A percentile compares a stretch with the other conserved stretches of the same genome.
Evolutionary conservation across 192 early-diverging fungal genomes (phyloP).

Genomic region (Backusella tarrabulga): DNA sequence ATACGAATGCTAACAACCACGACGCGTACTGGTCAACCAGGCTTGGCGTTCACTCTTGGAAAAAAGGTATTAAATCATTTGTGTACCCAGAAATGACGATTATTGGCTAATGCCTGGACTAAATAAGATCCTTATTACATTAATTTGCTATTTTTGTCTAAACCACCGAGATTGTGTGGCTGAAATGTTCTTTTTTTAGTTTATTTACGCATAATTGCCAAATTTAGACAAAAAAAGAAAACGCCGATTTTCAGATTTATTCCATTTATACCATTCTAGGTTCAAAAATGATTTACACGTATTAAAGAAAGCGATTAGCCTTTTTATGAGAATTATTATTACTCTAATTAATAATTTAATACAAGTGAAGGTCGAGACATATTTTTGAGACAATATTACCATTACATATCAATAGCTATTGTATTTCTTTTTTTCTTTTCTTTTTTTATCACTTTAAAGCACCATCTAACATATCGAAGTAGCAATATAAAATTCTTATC

Average conservation of each 20-base stretch:
- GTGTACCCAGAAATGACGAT: neutral
- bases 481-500: neutral
- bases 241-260: neutral
- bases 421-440: neutral
- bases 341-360: neutral
- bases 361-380: neutral
- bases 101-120: neutral
- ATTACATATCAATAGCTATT: neutral
- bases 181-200: constrained; percentile 5
- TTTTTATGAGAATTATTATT: neutral
- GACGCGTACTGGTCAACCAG: neutral
- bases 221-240: neutral
- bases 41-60: neutral
- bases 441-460: neutral
- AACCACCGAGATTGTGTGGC: neutral
- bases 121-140: neutral
- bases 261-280: neutral
- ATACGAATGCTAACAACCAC: neutral
- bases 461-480: too few relatives aligned
- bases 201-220: neutral
- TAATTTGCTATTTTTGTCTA: constrained; percentile 1
- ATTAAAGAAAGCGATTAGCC: neutral
- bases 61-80: neutral
- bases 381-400: neutral
- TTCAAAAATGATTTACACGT: neutral